phyloP scores from a whole-genome alignment of 768 basidiomycete species.

The Lactarius tabidus region DNA sequence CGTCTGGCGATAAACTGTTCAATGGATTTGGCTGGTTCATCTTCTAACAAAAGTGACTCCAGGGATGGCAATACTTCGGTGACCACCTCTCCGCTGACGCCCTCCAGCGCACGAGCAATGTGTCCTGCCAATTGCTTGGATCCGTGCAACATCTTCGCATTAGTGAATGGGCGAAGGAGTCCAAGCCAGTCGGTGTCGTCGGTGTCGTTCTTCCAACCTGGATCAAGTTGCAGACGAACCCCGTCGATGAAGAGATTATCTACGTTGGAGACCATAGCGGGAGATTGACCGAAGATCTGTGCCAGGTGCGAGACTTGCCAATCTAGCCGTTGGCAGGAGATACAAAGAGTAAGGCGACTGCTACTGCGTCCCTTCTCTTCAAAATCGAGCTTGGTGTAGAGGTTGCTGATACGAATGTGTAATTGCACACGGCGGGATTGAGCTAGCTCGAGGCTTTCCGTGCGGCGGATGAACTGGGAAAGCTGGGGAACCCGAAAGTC shows the following conservation, averaged over 20 bases:
- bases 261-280: background rate
- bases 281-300: background rate
- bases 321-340: background rate
- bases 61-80: background rate
- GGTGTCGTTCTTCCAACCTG: background rate
- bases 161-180: background rate
- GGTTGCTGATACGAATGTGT: background rate
- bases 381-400: background rate
- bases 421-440: background rate
- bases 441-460: background rate
- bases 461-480: background rate
- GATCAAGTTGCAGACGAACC: background rate
- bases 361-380: background rate
- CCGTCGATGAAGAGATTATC: background rate
- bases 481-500: background rate
- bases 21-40: background rate
- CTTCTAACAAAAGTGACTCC: background rate
- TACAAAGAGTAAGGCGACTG: background rate
- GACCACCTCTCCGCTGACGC: background rate
- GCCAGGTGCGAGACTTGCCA: constrained; percentile 10
- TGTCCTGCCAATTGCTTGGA: background rate
- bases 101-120: constrained; percentile 1
- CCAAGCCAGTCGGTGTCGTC: background rate
- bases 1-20: background rate
- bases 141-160: background rate